These are phyloP conservation scores for Calonectria fujianensis DNA, from an alignment of 2,329 filamentous ascomycete species.

Conservation along the genomic window DNA sequence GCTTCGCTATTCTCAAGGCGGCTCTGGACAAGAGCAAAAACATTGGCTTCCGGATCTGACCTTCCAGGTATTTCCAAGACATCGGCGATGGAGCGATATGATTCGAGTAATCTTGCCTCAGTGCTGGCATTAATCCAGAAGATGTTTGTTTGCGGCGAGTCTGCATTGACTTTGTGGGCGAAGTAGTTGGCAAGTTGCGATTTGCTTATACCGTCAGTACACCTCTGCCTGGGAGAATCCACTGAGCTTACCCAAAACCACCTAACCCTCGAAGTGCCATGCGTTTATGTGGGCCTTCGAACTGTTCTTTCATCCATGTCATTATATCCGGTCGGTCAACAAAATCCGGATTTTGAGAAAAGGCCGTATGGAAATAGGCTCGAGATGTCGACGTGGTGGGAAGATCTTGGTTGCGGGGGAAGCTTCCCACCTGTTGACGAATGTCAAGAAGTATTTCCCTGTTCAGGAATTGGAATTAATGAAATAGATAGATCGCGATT, in stretches of 20 bases:
- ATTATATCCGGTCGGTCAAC: conserved; percentile 55
- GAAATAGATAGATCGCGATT: neutral
- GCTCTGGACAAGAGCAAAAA: conserved; percentile 57
- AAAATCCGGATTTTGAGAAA: conserved; percentile 57
- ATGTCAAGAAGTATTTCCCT: conserved; percentile 29
- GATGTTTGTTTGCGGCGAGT: conserved; percentile 55
- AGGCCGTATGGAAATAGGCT: conserved; percentile 49
- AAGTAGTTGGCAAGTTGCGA: conserved; percentile 61
- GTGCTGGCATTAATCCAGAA: conserved; percentile 63
- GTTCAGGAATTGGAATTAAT: conserved; percentile 4
- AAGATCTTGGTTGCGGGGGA: neutral
- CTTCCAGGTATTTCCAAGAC: conserved; percentile 51
- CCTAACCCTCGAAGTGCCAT: conserved; percentile 60
- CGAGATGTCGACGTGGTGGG: neutral
- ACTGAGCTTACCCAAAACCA: conserved; percentile 52
- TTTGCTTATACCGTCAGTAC: conserved; percentile 44
- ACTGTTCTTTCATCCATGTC: conserved; percentile 48
- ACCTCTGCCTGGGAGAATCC: neutral
- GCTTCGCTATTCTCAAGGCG: conserved; percentile 51
- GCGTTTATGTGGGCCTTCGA: conserved; percentile 41
- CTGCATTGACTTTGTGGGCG: conserved; percentile 54
- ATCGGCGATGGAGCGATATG: conserved; percentile 60
- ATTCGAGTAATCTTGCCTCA: conserved; percentile 58
- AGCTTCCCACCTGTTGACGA: conserved; percentile 3
- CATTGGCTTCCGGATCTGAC: conserved; percentile 56